A percentile compares a stretch with the other conserved stretches of the same genome.
Evolutionary conservation across 225 moss, liverwort and hornwort species (phyloP).

Genomic region (Thuidium tamariscinum): DNA sequence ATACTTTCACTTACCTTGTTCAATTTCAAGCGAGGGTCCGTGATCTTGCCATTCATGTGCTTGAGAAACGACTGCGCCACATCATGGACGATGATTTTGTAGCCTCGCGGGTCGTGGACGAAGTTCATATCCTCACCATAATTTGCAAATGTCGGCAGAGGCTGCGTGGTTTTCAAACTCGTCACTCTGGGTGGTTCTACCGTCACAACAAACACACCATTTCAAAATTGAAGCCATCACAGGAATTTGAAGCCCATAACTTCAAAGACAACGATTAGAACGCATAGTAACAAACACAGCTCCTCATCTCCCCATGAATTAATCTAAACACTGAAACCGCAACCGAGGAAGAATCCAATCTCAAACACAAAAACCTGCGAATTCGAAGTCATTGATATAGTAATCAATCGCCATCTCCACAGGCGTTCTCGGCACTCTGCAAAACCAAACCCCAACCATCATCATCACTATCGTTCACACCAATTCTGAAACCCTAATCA

Average conservation of each 20-base stretch:
- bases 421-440: constrained; percentile 44
- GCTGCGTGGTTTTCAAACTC: constrained; percentile 66
- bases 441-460: neutral
- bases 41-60: constrained; percentile 16
- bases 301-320: neutral
- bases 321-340: neutral
- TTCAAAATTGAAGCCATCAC: neutral
- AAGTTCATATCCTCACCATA: constrained; percentile 50
- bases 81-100: constrained; percentile 21
- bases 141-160: constrained; percentile 40
- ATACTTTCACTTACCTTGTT: constrained; percentile 18
- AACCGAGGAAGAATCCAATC: neutral
- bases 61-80: constrained; percentile 31
- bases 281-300: neutral
- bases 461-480: neutral
- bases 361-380: constrained; percentile 31
- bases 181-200: constrained; percentile 70
- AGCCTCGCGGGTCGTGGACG: constrained; percentile 58
- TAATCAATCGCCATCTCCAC: constrained; percentile 69
- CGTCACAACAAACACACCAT: neutral
- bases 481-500: neutral
- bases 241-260: neutral
- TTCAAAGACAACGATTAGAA: neutral
- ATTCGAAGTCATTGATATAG: constrained; percentile 45
- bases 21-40: constrained; percentile 42